These are phyloP conservation scores for Plantago lanceolata DNA, from an alignment of 305 asterid species.

Conservation along the genomic window DNA sequence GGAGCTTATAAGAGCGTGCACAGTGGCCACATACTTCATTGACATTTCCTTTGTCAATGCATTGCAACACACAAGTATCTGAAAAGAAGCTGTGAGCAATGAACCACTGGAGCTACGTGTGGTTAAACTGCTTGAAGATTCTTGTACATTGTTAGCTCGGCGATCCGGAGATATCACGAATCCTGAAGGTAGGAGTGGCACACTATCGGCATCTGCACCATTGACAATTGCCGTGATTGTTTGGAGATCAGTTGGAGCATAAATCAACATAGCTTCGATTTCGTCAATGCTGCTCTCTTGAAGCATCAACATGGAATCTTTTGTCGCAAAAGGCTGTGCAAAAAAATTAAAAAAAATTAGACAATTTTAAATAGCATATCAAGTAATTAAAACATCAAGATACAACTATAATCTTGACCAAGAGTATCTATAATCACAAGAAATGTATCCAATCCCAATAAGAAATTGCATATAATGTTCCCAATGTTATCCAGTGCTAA, in stretches of 20 bases:
- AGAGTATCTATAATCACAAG: background rate
- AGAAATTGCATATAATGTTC: background rate
- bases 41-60: conserved; percentile 32
- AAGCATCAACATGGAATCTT: conserved; percentile 45
- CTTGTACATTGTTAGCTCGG: conserved; percentile 18
- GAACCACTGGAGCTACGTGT: conserved; percentile 34
- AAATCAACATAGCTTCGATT: conserved; percentile 45
- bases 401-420: background rate
- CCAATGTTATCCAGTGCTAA: background rate
- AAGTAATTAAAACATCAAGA: background rate
- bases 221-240: conserved; percentile 30
- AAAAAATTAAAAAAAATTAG: too few relatives aligned
- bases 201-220: conserved; percentile 35
- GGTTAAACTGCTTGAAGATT: conserved; percentile 27
- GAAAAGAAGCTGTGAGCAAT: conserved; percentile 53
- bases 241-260: conserved; percentile 41
- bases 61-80: conserved; percentile 33
- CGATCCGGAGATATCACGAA: conserved; percentile 54
- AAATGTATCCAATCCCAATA: background rate
- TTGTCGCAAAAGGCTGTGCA: conserved; percentile 38
- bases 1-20: conserved; percentile 43
- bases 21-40: conserved; percentile 45
- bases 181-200: conserved; percentile 64
- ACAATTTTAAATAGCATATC: background rate
- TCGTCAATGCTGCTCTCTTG: conserved; percentile 58